Conservation (phyloP, 225 moss, liverwort and hornwort species). For the Climacium dendroides region DNA sequence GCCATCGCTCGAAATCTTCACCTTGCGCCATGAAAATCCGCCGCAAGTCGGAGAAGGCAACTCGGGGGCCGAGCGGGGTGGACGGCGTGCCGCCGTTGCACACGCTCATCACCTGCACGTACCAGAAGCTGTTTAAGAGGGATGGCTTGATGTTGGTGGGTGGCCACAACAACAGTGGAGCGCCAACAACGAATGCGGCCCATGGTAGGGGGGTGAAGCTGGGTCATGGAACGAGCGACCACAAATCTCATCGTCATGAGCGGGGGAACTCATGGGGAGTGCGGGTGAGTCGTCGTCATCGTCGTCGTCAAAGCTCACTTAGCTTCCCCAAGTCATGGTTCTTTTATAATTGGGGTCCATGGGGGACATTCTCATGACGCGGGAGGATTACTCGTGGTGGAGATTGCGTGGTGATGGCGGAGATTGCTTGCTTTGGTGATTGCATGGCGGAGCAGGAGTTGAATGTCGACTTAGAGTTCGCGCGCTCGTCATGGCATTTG, state of each 20-base stretch:
- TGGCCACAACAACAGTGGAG: not conserved
- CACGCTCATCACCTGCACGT: constrained; percentile 45
- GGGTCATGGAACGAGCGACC: constrained; percentile 5
- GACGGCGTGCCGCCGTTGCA: constrained; percentile 32
- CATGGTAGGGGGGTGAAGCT: not conserved
- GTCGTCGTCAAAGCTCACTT: not conserved
- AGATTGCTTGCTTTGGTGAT: not conserved
- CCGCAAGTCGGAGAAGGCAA: constrained; percentile 22
- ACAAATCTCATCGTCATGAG: constrained; percentile 23
- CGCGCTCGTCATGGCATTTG: not conserved
- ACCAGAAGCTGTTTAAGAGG: constrained; percentile 46
- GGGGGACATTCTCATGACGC: not conserved
- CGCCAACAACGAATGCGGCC: not conserved
- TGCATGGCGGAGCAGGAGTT: constrained; percentile 11
- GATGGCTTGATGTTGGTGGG: not conserved
- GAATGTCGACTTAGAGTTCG: not conserved
- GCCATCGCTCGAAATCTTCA: not conserved
- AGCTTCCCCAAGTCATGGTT: not conserved
- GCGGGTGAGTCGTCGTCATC: not conserved
- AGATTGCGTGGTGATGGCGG: not conserved
- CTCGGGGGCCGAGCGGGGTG: not conserved
- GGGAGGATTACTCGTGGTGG: not conserved
- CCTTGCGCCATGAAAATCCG: constrained; percentile 25
- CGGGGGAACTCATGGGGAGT: constrained; percentile 18
- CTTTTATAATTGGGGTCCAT: not conserved